phyloP scores from a whole-genome alignment of 257 asterid genomes.

The Perilla frutescens region DNA sequence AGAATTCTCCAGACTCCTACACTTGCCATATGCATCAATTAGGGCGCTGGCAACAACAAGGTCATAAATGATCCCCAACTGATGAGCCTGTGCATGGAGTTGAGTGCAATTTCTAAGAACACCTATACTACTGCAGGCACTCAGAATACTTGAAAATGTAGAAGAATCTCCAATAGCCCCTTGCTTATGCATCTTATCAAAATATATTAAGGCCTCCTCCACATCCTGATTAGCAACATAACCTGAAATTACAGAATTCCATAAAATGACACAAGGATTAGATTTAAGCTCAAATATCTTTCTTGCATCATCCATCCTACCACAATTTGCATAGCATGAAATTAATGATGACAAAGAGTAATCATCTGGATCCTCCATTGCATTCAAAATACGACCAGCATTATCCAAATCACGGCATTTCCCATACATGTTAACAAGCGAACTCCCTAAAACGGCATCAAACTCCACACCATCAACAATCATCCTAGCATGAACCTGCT shows the following conservation, averaged over 20 bases:
- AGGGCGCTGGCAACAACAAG: conserved; percentile 70
- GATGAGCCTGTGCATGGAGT: conserved; percentile 58
- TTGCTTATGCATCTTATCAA: conserved; percentile 53
- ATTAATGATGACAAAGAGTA: conserved; percentile 79
- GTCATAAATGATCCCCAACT: conserved; percentile 58
- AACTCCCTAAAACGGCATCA: conserved; percentile 72
- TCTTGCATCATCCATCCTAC: conserved; percentile 73
- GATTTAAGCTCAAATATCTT: conserved; percentile 50
- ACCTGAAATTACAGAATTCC: conserved; percentile 83
- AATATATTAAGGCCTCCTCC: conserved; percentile 56
- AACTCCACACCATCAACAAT: conserved; percentile 52
- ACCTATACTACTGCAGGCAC: conserved; percentile 66
- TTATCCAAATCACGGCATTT: conserved; percentile 71
- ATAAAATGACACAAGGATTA: conserved; percentile 61
- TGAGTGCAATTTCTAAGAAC: conserved; percentile 51
- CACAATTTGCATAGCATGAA: conserved; percentile 62
- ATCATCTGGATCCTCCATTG: conserved; percentile 62
- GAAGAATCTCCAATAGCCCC: conserved; percentile 62
- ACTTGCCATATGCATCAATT: conserved; percentile 72
- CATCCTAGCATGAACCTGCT: conserved; percentile 77
- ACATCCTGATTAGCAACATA: conserved; percentile 55
- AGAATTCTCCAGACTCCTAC: conserved; percentile 60
- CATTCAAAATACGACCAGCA: conserved; percentile 49
- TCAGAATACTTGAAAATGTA: conserved; percentile 65
- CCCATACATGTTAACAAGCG: conserved; percentile 82